Conservation (phyloP, 108 stramenopile species). For the Skeletonema grethae region DNA sequence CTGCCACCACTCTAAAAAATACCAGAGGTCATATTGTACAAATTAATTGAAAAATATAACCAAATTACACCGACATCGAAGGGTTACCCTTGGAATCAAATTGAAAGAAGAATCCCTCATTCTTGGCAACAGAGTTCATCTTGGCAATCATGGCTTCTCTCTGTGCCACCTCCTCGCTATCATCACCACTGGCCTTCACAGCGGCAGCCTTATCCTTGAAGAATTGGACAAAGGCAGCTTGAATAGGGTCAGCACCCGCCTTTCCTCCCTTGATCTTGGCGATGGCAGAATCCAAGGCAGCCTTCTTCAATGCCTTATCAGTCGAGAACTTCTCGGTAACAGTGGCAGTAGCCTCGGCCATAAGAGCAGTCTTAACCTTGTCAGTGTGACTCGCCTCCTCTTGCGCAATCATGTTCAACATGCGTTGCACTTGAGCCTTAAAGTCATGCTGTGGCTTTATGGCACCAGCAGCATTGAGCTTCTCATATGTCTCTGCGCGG, state of each 20-base stretch:
- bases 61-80: conserved; percentile 68
- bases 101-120: conserved; percentile 77
- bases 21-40: conserved; percentile 5
- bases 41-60: conserved; percentile 6
- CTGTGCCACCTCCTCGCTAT: conserved; percentile 60
- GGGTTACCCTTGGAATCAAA: conserved; percentile 71
- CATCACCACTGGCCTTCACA: conserved; percentile 69
- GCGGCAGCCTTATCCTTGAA: conserved; percentile 75
- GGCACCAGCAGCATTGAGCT: conserved; percentile 81
- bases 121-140: conserved; percentile 76
- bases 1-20: conserved; percentile 2
- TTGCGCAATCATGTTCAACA: conserved; percentile 70
- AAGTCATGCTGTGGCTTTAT: conserved; percentile 88
- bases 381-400: conserved; percentile 76
- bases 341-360: conserved; percentile 79
- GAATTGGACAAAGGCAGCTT: conserved; percentile 72
- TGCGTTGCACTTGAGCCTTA: conserved; percentile 81
- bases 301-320: conserved; percentile 72
- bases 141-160: conserved; percentile 75
- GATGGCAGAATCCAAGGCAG: conserved; percentile 71
- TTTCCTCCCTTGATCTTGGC: conserved; percentile 65
- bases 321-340: conserved; percentile 69
- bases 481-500: conserved; percentile 68
- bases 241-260: conserved; percentile 65
- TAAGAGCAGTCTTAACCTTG: conserved; percentile 81